Percentiles rank a stretch among this genome's conserved stretches.
These are phyloP conservation scores for Colletotrichum sidae DNA, from an alignment of 2,329 filamentous ascomycete species.

Conservation along the genomic window DNA sequence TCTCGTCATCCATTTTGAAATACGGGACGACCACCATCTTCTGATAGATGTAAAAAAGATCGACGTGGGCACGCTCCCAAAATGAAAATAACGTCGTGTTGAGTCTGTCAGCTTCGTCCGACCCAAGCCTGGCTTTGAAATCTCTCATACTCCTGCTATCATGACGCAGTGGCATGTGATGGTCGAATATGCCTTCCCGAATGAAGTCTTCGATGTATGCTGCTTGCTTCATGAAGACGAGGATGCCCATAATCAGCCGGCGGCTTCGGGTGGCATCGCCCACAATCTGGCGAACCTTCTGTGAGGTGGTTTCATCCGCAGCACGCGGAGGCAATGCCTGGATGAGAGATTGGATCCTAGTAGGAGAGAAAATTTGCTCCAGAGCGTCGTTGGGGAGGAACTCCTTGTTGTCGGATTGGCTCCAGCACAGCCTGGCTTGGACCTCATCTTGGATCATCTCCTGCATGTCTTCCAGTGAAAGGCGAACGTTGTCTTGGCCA, in stretches of 20 bases:
- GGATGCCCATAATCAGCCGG: slow-evolving; percentile 13
- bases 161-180: slow-evolving; percentile 5
- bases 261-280: slow-evolving; percentile 1
- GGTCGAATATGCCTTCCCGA: slow-evolving; percentile 12
- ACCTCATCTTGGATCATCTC: background rate
- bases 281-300: background rate
- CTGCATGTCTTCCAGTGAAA: background rate
- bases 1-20: slow-evolving; percentile 1
- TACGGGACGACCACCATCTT: slow-evolving; percentile 18
- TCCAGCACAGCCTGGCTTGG: background rate
- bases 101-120: background rate
- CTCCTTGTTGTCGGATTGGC: slow-evolving; percentile 5
- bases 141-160: slow-evolving; percentile 11
- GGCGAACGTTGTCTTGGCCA: background rate
- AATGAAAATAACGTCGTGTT: slow-evolving; percentile 7
- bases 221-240: slow-evolving; percentile 20
- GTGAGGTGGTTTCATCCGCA: background rate
- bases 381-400: slow-evolving; percentile 14
- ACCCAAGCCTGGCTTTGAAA: slow-evolving; percentile 3
- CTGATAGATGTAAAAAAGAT: slow-evolving; percentile 23
- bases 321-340: background rate
- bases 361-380: slow-evolving; percentile 11
- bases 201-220: slow-evolving; percentile 17
- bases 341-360: slow-evolving; percentile 1
- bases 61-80: slow-evolving; percentile 25